phyloP scores from a whole-genome alignment of 768 basidiomycete genomes.

The Agaricus subrufescens region DNA sequence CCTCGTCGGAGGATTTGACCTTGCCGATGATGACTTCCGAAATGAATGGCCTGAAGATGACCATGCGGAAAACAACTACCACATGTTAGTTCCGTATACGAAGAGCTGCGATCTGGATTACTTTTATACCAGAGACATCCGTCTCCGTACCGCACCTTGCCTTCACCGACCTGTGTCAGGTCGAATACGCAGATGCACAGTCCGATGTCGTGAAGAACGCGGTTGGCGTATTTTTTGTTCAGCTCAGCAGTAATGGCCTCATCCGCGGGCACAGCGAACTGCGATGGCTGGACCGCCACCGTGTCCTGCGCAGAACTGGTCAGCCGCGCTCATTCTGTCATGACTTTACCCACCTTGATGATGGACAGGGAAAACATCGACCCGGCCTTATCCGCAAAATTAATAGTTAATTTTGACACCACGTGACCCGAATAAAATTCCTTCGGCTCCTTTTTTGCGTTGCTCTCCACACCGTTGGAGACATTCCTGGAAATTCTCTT shows the following conservation, averaged over 20 bases:
- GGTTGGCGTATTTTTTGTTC: slow-evolving; percentile 95
- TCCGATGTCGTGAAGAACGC: slow-evolving; percentile 85
- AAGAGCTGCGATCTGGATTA: slow-evolving; percentile 24
- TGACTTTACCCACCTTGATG: slow-evolving; percentile 1
- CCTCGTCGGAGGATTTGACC: slow-evolving; percentile 82
- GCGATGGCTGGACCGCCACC: slow-evolving; percentile 80
- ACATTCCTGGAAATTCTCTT: neutral
- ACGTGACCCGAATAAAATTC: slow-evolving; percentile 6
- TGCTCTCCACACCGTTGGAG: neutral
- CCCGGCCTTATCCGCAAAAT: neutral
- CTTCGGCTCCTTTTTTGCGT: neutral
- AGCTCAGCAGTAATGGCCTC: slow-evolving; percentile 81
- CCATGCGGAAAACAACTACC: slow-evolving; percentile 81
- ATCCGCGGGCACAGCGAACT: slow-evolving; percentile 74
- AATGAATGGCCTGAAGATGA: slow-evolving; percentile 87
- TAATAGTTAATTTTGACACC: neutral
- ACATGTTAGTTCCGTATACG: slow-evolving; percentile 1
- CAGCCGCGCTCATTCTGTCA: neutral
- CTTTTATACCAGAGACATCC: slow-evolving; percentile 94
- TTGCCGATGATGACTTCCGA: slow-evolving; percentile 89
- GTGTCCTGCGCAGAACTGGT: slow-evolving; percentile 64
- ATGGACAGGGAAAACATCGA: slow-evolving; percentile 8
- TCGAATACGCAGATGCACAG: slow-evolving; percentile 91
- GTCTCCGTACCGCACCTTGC: slow-evolving; percentile 92
- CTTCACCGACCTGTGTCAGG: slow-evolving; percentile 80